Conservation (phyloP, 1,284 basidiomycete species). For the Rhodotorula sp. region DNA sequence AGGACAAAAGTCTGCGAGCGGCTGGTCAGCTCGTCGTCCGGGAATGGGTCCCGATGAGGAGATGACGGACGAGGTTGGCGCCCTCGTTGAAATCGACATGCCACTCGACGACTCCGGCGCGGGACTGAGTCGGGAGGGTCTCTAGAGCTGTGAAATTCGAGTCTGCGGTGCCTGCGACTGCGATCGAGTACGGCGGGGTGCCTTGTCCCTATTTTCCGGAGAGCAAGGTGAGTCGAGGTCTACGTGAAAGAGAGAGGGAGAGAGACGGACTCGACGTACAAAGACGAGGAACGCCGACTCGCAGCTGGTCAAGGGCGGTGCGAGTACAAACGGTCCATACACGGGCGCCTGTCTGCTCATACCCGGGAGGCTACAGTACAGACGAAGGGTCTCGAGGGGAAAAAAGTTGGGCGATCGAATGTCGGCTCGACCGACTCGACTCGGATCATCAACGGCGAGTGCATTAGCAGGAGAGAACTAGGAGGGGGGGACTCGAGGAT, state of each 20-base stretch:
- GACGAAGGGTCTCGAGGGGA: no score
- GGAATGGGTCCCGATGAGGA: no score
- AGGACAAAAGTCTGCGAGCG: conserved; percentile 19
- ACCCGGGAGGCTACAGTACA: no score
- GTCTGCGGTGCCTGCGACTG: conserved; percentile 15
- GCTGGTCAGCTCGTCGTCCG: no score
- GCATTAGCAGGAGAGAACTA: not conserved
- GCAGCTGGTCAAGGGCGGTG: conserved; percentile 28
- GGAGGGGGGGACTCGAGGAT: not conserved
- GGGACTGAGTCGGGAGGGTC: conserved; percentile 6
- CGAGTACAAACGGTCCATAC: conserved; percentile 26
- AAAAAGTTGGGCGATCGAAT: not conserved
- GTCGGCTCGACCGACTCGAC: no score
- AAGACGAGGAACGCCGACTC: conserved; percentile 23
- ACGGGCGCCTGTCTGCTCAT: not conserved
- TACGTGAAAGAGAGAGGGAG: not conserved
- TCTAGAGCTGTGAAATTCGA: conserved; percentile 15
- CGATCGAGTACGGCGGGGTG: conserved; percentile 20
- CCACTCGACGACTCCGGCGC: conserved; percentile 6
- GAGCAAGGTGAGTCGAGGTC: not conserved
- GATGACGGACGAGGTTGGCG: conserved; percentile 27
- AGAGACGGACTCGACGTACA: not conserved
- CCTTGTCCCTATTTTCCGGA: conserved; percentile 27
- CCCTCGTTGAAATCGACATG: conserved; percentile 20
- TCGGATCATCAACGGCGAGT: no score